Conservation (phyloP, 106 monocot species). For the Dendrobium nobile region DNA sequence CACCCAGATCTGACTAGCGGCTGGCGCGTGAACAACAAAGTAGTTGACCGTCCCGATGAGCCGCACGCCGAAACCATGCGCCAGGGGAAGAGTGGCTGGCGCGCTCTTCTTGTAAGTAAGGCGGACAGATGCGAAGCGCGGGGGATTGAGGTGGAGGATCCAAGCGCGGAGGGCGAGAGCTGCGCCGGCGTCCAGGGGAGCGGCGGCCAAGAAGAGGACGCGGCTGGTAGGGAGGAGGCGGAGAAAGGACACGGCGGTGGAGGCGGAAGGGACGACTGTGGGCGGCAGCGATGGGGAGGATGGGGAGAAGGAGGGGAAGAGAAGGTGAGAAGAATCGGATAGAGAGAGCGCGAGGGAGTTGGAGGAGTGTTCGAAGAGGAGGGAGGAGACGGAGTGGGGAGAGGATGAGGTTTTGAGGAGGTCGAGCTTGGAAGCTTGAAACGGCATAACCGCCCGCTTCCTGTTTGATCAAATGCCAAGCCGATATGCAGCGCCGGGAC, state of each 20-base stretch:
- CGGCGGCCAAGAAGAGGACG: slow-evolving; percentile 15
- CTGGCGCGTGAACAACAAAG: slow-evolving; percentile 13
- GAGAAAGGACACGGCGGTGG: slow-evolving; percentile 3
- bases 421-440: slow-evolving; percentile 24
- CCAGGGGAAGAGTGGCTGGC: background rate
- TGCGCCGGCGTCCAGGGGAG: slow-evolving; percentile 1
- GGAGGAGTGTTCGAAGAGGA: slow-evolving; percentile 13
- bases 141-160: slow-evolving; percentile 13
- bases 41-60: slow-evolving; percentile 18
- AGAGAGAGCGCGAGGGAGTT: slow-evolving; percentile 8
- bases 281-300: slow-evolving; percentile 2
- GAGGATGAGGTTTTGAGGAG: slow-evolving; percentile 10
- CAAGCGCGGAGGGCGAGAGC: slow-evolving; percentile 16
- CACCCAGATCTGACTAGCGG: slow-evolving; percentile 18
- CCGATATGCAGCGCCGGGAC: background rate
- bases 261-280: slow-evolving; percentile 3
- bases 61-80: slow-evolving; percentile 18
- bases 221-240: slow-evolving; percentile 8
- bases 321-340: slow-evolving; percentile 14
- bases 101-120: slow-evolving; percentile 11
- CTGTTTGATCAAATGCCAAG: slow-evolving; percentile 2
- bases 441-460: slow-evolving; percentile 11
- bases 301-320: slow-evolving; percentile 15
- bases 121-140: slow-evolving; percentile 6
- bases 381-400: slow-evolving; percentile 9